Evolutionary conservation across 225 moss, liverwort and hornwort species (phyloP), one percentile per base, ranked within the genome.

Genomic region (Anthoceros angustus): DNA sequence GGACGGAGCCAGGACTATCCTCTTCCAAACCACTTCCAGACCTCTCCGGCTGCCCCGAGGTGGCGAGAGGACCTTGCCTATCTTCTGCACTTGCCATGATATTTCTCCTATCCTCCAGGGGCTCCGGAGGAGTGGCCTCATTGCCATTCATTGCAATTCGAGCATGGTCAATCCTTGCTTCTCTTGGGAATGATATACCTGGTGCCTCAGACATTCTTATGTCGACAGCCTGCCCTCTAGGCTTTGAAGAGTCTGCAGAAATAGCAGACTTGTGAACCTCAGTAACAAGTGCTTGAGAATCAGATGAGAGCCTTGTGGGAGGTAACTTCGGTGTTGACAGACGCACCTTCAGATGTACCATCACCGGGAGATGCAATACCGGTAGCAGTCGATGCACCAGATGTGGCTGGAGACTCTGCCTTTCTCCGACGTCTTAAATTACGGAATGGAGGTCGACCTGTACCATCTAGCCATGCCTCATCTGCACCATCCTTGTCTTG

Each of bases 401-500:
- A 74, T 65, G 50, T 68, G 48, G 65, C 66, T 67, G 79, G 74
- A 25, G 83, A 80, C 41, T 87, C 89, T 66, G 72, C 43, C 40
- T 87, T 85, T n/a, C 82, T 71, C 66, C 89, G 78, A 40, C 80
- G 68, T 76, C 87, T 92, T 62, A 89, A 78, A 63, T 84, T 83
- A 63, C 92, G 79, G 68, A 80, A 81, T 23, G 83, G 74, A 62
- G 82, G 77, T 39, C 89, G 88, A 48, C 92, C 87, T 26, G 98
- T 79, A 15, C 98, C 92, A 71, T 98, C 98, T 73, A 92, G 80
- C 98, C 98, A 98, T 62, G 89, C 92, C 80, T 98, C 98, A 75
- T 98, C 98, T 63, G 92, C 98, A 48, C 92, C 89, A 66, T 98
- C 98, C 67, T 87, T 98, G 68, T 98, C 98, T 78, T 92, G 92